Base-by-base conservation (phyloP, 2,329 filamentous ascomycete species). In the Aspergillus brasiliensis region DNA sequence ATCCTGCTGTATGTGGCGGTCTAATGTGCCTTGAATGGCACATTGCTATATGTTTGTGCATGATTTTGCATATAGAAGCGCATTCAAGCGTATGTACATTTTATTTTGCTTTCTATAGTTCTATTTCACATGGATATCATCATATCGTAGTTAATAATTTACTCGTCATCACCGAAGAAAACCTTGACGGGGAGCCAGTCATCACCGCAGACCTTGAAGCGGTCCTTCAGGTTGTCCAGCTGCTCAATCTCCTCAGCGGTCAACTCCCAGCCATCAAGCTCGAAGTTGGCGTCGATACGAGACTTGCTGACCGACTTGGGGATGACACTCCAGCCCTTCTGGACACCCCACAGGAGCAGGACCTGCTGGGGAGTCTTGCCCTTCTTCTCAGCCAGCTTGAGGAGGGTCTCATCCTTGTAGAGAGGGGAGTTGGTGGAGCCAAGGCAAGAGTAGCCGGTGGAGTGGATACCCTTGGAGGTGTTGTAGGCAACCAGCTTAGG, bases 81-180 rank as follows among this genome's bases (percentile, higher is more conserved):
- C 5, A 23, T 42, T 47, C 15, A 54, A 51, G 28, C 8, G 11
- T 56, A 61, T 54, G 46, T 51, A 61, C 51, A 57, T 64, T 58
- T 40, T 10, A 19, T 49, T 51, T 40, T 21, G 31, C 31, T 34
- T 15, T 44, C 27, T 46, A 31, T 55, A 55, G 19, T 13, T 44
- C 38, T 55, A 34, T 13, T 55, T 55, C 42, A 28, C 38, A 28
- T 21, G n/a, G 19, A 46, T 21, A 28, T 37, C 37, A 47, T 58
- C 19, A 65, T 62, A 62, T 67, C 49, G 49, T 34, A 58, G 40
- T 25, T n/a, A 67, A 28, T 13, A 44, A 56, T 70, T 71, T 86
- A 92, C 80, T 93, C 90, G 70, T 92, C 89, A 69, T 93, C 90
- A 7, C 89, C 90, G 73, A 91, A 91, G 83, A 95, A 95, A 37